These are phyloP conservation scores for Pseudogymnoascus sp. DNA, from an alignment of 2,329 filamentous ascomycete species.

Conservation along the genomic window DNA sequence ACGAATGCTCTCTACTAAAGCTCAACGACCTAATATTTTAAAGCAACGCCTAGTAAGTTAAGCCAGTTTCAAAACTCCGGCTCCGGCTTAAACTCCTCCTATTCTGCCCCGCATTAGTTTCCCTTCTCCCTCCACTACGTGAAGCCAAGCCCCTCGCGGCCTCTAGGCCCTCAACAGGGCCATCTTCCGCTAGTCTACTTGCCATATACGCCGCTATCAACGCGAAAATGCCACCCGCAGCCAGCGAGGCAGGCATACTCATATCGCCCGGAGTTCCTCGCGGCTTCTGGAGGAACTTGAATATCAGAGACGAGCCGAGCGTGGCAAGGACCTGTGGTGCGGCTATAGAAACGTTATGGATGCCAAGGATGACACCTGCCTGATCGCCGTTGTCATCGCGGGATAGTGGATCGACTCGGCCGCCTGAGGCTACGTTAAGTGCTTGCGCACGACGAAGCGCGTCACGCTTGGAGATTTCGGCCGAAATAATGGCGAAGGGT, in stretches of 20 bases:
- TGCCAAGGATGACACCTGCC: conserved; percentile 70
- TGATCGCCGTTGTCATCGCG: conserved; percentile 16
- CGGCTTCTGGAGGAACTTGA: conserved; percentile 78
- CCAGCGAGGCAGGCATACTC: conserved; percentile 78
- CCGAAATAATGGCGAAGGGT: conserved; percentile 88
- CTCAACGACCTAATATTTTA: no score
- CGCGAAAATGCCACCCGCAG: conserved; percentile 73
- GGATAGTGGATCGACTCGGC: conserved; percentile 16
- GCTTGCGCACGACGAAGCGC: conserved; percentile 45
- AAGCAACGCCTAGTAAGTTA: not conserved
- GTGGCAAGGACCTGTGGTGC: conserved; percentile 88
- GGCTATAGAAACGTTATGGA: conserved; percentile 92
- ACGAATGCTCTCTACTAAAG: not conserved
- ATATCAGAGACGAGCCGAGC: conserved; percentile 73
- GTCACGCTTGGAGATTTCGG: conserved; percentile 80
- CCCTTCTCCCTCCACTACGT: not conserved
- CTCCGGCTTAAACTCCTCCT: conserved; percentile 8
- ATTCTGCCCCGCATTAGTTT: not conserved
- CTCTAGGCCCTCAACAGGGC: not conserved
- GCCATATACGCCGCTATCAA: conserved; percentile 64
- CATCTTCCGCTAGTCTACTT: conserved; percentile 26
- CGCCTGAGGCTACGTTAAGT: conserved; percentile 32
- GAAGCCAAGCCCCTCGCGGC: not conserved
- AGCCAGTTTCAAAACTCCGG: not conserved
- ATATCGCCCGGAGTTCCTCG: conserved; percentile 76